Evolutionary conservation across 805 yeast species (phyloP), one percentile per base, ranked within the genome.

Genomic region (Babjeviella inositovora): DNA sequence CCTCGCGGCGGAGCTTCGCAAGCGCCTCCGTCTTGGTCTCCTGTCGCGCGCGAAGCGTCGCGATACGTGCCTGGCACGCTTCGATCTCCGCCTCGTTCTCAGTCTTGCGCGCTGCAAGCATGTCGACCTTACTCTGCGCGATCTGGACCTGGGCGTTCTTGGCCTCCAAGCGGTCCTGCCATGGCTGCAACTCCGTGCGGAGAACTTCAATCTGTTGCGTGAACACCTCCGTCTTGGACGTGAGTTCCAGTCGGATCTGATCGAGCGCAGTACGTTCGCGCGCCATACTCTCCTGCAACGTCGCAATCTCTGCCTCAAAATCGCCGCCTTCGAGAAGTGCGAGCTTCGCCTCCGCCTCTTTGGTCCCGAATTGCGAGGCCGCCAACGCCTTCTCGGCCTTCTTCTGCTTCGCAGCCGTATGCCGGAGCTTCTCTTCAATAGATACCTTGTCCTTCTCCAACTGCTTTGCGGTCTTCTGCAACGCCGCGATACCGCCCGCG

Each of bases 131-230:
- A 6, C 80, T 65, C 24, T 64, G 57, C 4, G 70, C 64, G n/a
- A 80, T 60, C 23, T 70, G 63, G 6, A 76, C 61, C 21, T 70
- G 69, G 8, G 76, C 62, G 26, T 69, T 69, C 27, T 72, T 70
- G 9, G 62, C 60, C 28, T 64, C 70, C 15, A 84, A 49, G 31
- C 69, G 62, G 14, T 63, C 72, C 28, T 68, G 69, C 85, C 92
- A 82, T 0, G 97, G 98, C 33, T 79, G 85, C 5, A 82, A 48
- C 29, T 73, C 57, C 6, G 55, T 58, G 40, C 80, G 85, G 18
- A 70, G 47, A 8, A 38, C 35, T 32, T 68, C 76, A 24, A 85
- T 75, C 36, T 77, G 62, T 6, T 57, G 61, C 1, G 85, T 66
- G 26, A 75, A 59, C 2, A 51, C 70, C 7, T 69, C 59, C 0